These are phyloP conservation scores for Nemania serpens DNA, from an alignment of 2,329 filamentous ascomycete species.

Conservation along the genomic window DNA sequence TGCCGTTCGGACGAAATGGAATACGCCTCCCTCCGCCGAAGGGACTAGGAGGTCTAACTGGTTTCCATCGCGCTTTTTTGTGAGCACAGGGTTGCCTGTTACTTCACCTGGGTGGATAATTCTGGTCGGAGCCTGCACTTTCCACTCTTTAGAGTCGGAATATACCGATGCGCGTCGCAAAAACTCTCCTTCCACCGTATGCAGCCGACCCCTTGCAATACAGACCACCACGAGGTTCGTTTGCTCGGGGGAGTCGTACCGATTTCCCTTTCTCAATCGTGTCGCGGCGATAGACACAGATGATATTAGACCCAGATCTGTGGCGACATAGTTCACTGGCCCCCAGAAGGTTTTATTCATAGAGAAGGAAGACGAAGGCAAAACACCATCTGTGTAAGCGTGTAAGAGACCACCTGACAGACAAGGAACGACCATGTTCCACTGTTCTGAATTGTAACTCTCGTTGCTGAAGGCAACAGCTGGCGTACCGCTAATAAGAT, in stretches of 20 bases:
- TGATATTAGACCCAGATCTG: slow-evolving; percentile 26
- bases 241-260: neutral
- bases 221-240: neutral
- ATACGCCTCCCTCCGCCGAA: slow-evolving; percentile 30
- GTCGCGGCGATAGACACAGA: slow-evolving; percentile 20
- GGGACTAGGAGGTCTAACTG: slow-evolving; percentile 31
- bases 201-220: neutral
- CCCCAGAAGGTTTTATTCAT: neutral
- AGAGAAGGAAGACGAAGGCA: neutral
- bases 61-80: neutral
- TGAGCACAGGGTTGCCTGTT: slow-evolving; percentile 30
- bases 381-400: slow-evolving; percentile 6
- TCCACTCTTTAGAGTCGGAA: neutral
- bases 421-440: slow-evolving; percentile 27
- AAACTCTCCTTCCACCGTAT: neutral
- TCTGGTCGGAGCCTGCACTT: slow-evolving; percentile 21
- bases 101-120: slow-evolving; percentile 31
- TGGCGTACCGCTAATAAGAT: slow-evolving; percentile 23
- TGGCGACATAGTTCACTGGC: slow-evolving; percentile 23
- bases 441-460: neutral
- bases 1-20: slow-evolving; percentile 29
- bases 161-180: no score
- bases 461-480: slow-evolving; percentile 11
- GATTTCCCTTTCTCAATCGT: neutral
- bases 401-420: slow-evolving; percentile 30